These are phyloP conservation scores for Fraxinus platypoda DNA, from an alignment of 305 asterid species.

Conservation along the genomic window DNA sequence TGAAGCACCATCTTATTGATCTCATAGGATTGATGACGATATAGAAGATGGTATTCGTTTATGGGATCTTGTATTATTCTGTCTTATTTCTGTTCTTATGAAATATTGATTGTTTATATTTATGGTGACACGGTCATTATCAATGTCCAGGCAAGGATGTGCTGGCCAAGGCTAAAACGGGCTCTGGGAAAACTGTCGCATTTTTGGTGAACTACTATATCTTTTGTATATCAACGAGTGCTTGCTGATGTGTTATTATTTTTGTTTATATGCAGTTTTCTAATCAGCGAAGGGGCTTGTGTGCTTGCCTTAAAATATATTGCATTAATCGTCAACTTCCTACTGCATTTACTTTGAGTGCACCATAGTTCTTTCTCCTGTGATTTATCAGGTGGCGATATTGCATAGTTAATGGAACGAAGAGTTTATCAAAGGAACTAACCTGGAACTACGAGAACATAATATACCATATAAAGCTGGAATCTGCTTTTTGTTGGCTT, in stretches of 20 bases:
- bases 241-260: background rate
- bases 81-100: background rate
- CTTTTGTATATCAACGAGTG: slow-evolving; percentile 2
- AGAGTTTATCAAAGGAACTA: background rate
- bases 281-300: background rate
- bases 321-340: background rate
- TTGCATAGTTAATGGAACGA: background rate
- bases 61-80: background rate
- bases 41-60: background rate
- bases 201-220: slow-evolving; percentile 61
- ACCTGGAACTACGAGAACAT: background rate
- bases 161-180: slow-evolving; percentile 95
- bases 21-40: background rate
- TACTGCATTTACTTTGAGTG: background rate
- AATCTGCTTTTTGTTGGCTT: background rate
- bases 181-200: slow-evolving; percentile 96
- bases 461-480: background rate
- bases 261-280: background rate
- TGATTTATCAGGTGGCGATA: background rate
- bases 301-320: background rate
- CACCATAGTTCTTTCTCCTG: background rate
- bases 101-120: background rate
- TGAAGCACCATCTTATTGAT: background rate
- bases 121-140: slow-evolving; percentile 10
- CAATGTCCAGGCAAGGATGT: slow-evolving; percentile 80